phyloP scores from a whole-genome alignment of 768 basidiomycete species.

The Auriscalpium vulgare region DNA sequence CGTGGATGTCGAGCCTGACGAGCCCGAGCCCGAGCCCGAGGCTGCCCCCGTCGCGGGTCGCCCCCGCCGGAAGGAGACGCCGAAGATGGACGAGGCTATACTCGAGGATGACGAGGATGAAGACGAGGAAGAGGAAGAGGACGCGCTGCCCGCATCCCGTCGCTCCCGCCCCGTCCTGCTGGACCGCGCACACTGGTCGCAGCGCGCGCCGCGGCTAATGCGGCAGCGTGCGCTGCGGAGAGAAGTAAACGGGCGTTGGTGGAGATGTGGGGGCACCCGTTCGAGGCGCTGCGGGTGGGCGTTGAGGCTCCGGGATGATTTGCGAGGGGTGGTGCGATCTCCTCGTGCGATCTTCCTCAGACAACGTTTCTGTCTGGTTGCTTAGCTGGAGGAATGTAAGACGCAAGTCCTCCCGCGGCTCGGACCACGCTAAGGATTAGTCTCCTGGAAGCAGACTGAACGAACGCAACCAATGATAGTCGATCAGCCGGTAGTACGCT shows the following conservation, averaged over 20 bases:
- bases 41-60: slow-evolving; percentile 7
- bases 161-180: slow-evolving; percentile 14
- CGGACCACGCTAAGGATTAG: too few relatives aligned
- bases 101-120: background rate
- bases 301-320: background rate
- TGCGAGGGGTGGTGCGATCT: too few relatives aligned
- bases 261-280: slow-evolving; percentile 11
- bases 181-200: slow-evolving; percentile 13
- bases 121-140: background rate
- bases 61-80: background rate
- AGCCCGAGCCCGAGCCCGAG: background rate
- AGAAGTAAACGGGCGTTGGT: background rate
- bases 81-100: background rate
- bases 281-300: background rate
- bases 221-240: slow-evolving; percentile 11
- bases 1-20: background rate
- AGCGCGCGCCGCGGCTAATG: slow-evolving; percentile 9
- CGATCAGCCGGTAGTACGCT: too few relatives aligned
- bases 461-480: too few relatives aligned
- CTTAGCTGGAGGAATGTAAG: too few relatives aligned
- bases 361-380: too few relatives aligned
- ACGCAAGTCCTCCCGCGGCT: too few relatives aligned
- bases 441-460: too few relatives aligned
- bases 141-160: slow-evolving; percentile 3
- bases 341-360: too few relatives aligned